Percentiles rank a stretch among this genome's conserved stretches.
These are phyloP conservation scores for Phytophthora pluvialis DNA, from an alignment of 352 stramenopile species.

Conservation along the genomic window DNA sequence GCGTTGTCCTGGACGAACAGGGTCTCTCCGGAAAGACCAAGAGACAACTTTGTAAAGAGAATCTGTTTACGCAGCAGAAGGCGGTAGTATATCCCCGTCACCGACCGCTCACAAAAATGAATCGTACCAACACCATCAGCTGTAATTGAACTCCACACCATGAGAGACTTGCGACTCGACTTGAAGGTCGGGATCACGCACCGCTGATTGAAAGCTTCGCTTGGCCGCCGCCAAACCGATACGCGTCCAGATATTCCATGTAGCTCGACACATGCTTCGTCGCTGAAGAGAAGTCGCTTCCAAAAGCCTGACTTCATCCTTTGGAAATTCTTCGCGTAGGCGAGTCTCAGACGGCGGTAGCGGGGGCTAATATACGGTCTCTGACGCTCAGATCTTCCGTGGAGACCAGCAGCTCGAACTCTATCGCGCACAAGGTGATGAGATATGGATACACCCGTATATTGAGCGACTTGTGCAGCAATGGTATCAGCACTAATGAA, in stretches of 20 bases:
- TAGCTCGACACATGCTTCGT: conserved; percentile 2
- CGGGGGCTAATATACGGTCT: conserved; percentile 7
- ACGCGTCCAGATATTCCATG: neutral
- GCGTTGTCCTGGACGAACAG: conserved; percentile 15
- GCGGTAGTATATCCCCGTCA: conserved; percentile 8
- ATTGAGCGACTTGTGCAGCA: too few species aligned
- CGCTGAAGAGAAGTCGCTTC: neutral
- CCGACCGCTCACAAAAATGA: conserved; percentile 6
- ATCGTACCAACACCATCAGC: conserved; percentile 4
- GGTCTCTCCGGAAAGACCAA: neutral
- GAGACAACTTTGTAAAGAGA: neutral
- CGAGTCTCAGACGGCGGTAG: neutral
- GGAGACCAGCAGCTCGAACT: neutral
- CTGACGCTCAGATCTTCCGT: neutral
- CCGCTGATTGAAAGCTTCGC: neutral
- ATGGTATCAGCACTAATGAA: too few species aligned
- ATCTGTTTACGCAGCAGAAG: neutral
- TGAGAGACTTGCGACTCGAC: conserved; percentile 1
- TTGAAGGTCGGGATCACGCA: conserved; percentile 3
- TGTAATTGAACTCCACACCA: conserved; percentile 10
- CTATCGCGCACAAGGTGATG: too few species aligned
- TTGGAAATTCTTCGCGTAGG: neutral
- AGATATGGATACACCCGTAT: too few species aligned
- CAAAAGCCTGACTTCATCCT: neutral
- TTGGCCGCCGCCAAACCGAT: neutral